Evolutionary conservation across 2,329 filamentous ascomycete genomes (phyloP), one percentile per base, ranked within the genome.

Genomic region (Aspergillus thermomutatus): DNA sequence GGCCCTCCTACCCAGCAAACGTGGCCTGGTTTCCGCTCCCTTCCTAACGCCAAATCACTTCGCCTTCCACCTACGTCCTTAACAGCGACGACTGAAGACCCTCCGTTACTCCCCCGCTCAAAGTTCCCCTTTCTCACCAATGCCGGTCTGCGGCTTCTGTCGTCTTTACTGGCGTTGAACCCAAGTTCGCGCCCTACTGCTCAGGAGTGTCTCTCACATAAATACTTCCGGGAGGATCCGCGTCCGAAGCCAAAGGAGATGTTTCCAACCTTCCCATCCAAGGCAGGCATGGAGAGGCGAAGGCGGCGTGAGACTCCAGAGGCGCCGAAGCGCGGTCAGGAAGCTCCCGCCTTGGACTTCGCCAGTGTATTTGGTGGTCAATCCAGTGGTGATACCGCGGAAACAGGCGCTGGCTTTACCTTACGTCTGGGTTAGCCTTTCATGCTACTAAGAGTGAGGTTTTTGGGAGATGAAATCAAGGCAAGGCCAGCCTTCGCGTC

Each of bases 211-310:
- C 81, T 97, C 37, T 78, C 82, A 49, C 91, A 97, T 72, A 80
- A 86, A 37, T 99, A 96, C 73, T 99, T 99, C 74, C 80, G 74
- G 19, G 92, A 97, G 76, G 89, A 95, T 64, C 94, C 94, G 0
- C 89, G 89, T 59, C 91, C 92, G 1, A 97, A 97, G 77, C 87
- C 88, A 7, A 89, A 91, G 70, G 89, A 88, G 66, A 88, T 99
- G 87, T 97, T 99, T 70, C 94, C 94, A 2, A 97, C 94, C 0
- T 99, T 97, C 72, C 94, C 94, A 0, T 94, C 90, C 66, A 97
- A 96, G 74, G 94, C 94, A 0, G 91, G 92, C 1, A 89, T 94
- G 79, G 94, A 99, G 79, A 88, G 87, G 69, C 80, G 92, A 64
- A 80, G 90, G 61, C 80, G 84, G 40, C 80, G 84, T 58, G 85